Conservation (phyloP, 2,329 filamentous ascomycete species). For the Herpotrichia juniperi region DNA sequence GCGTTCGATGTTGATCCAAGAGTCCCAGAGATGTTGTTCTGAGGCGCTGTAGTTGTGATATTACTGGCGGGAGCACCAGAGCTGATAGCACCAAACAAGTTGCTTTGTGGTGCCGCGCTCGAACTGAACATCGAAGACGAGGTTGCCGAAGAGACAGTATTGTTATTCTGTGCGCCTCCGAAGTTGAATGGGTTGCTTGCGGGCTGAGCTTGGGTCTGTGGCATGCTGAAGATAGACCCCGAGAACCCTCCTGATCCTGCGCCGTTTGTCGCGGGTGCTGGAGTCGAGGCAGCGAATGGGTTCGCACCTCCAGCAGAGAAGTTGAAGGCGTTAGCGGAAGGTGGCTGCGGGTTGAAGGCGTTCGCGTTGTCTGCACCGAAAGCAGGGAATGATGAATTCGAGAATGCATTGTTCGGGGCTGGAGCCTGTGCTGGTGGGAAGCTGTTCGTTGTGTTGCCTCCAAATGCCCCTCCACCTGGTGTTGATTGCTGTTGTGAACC, state of each 20-base stretch:
- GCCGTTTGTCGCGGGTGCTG: constrained; percentile 30
- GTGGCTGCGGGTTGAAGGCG: constrained; percentile 32
- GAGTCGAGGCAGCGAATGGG: constrained; percentile 26
- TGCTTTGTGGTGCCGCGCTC: neutral
- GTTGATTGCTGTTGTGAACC: neutral
- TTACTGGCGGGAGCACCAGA: neutral
- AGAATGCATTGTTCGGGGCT: constrained; percentile 31
- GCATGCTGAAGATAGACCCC: constrained; percentile 23
- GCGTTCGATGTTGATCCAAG: neutral
- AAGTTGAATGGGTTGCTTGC: constrained; percentile 21
- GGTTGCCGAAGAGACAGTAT: neutral
- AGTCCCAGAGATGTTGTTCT: constrained; percentile 1
- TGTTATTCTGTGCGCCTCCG: neutral
- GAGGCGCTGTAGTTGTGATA: neutral
- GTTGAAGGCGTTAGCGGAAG: constrained; percentile 29
- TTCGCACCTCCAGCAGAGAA: constrained; percentile 29
- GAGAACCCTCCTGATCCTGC: constrained; percentile 18
- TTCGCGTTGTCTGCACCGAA: constrained; percentile 28
- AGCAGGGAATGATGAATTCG: constrained; percentile 37
- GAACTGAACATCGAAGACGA: neutral
- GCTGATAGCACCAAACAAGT: neutral
- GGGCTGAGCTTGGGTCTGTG: constrained; percentile 11
- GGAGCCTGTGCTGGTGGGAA: constrained; percentile 38
- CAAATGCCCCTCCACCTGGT: constrained; percentile 10
- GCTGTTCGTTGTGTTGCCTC: constrained; percentile 30